These are phyloP conservation scores for Colletotrichum neosansevieriae DNA, from an alignment of 2,329 filamentous ascomycete genomes.

Conservation along the genomic window DNA sequence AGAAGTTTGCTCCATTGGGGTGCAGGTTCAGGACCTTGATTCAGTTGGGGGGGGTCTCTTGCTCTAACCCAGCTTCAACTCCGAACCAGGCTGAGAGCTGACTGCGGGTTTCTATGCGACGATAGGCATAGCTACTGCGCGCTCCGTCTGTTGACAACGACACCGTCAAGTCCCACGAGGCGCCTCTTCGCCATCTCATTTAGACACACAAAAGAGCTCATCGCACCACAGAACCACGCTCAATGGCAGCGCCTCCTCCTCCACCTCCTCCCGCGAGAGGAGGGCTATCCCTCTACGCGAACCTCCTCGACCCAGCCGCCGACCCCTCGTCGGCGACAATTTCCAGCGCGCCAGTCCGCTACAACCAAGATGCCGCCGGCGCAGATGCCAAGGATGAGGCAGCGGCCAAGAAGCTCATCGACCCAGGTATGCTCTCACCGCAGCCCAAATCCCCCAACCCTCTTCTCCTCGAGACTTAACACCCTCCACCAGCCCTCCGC, in stretches of 20 bases:
- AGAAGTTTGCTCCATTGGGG: constrained; percentile 10
- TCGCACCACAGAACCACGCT: not conserved
- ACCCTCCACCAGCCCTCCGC: constrained; percentile 69
- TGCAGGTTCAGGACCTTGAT: not conserved
- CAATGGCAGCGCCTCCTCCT: constrained; percentile 50
- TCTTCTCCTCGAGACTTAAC: not conserved
- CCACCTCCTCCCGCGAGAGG: constrained; percentile 58
- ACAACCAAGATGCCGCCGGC: constrained; percentile 66
- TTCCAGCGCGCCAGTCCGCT: constrained; percentile 80
- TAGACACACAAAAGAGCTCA: no score
- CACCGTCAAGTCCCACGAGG: not conserved
- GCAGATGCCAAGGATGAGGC: constrained; percentile 60
- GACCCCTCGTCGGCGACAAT: constrained; percentile 71
- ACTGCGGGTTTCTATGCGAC: constrained; percentile 8
- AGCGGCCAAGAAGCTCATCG: constrained; percentile 70
- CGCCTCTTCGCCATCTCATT: no score
- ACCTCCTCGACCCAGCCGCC: constrained; percentile 75
- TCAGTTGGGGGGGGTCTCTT: no score
- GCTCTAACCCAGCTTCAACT: constrained; percentile 21
- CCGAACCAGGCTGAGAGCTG: constrained; percentile 11
- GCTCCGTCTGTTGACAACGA: not conserved
- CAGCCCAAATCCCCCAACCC: not conserved
- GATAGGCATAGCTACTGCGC: not conserved
- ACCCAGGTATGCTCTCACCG: constrained; percentile 49
- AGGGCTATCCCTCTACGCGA: constrained; percentile 83